Base-by-base conservation (phyloP, 1,284 basidiomycete genomes). In the Microbotryomycetes sp. region DNA sequence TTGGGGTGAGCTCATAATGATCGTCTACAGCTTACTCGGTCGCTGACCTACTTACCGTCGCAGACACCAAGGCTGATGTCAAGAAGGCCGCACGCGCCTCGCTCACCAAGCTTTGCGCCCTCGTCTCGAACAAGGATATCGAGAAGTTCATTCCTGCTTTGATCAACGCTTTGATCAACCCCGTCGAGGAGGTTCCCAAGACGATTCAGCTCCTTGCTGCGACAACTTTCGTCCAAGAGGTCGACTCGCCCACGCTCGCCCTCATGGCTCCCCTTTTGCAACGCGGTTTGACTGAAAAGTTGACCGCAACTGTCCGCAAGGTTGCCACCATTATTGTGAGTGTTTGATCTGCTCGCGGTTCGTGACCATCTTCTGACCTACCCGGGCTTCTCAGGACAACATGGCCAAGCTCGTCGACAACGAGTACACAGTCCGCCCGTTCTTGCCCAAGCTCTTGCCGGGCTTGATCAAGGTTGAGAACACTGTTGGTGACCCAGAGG, bases 201-300 rank as follows among this genome's bases (percentile, higher is more conserved):
- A 97, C 92, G 73, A 91, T 98, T 74, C 83, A 84, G 75, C 88
- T 97, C 78, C 91, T 98, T 78, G 93, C 93, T 77, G 87, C 96
- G 64, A 98, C 96, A 79, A 98, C 96, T 77, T 98, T 98, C 86
- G 96, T 99, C 86, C 91, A 93, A 66, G 96, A 98, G 83, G 96
- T 99, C 80, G 96, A 98, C 77, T 93, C 94, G 66, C 86, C 96
- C 65, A 98, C 96, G 70, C 88, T 99, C 72, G 97, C 96, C 71
- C 87, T 99, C 71, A 97, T 98, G 91, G 94, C 94, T 64, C 96
- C 94, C 73, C 87, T 99, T 50, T 83, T 99, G 66, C 85, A 89
- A 67, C 91, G 96, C 83, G 96, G 96, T 85, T 84, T 97, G 70
- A 83, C 79, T 70, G 92, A 97, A 83, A 93, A 94, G 81, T 83